Evolutionary conservation across 331 rosid species (phyloP).

Genomic region (Telfairia occidentalis): DNA sequence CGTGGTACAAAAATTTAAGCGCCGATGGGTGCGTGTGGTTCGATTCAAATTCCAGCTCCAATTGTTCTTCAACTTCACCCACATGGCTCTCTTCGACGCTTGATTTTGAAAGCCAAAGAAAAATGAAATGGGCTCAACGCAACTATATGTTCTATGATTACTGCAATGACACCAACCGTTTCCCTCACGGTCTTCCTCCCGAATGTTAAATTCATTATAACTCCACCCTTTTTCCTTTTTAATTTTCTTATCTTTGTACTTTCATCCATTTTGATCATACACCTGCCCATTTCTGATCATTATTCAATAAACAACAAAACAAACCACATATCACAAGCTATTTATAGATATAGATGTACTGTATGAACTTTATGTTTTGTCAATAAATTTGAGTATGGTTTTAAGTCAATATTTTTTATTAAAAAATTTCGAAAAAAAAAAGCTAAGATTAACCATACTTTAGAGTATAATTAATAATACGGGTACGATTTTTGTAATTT

Average conservation of each 20-base stretch:
- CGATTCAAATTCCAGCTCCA: not conserved
- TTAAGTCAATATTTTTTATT: no score
- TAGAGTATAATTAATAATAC: no score
- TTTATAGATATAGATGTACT: no score
- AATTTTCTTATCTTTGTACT: no score
- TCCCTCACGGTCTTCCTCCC: slow-evolving; percentile 22
- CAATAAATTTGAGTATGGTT: no score
- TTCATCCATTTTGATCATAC: no score
- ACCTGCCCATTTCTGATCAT: no score
- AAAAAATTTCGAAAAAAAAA: no score
- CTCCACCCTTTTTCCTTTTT: not conserved
- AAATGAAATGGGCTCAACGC: slow-evolving; percentile 26
- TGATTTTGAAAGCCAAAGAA: not conserved
- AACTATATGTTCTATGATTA: slow-evolving; percentile 26
- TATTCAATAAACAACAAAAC: not conserved
- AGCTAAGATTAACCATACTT: no score
- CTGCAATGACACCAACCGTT: slow-evolving; percentile 23
- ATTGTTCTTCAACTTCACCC: not conserved
- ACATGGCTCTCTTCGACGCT: not conserved
- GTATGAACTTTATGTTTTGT: no score
- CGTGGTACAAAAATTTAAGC: slow-evolving; percentile 35
- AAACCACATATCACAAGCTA: no score
- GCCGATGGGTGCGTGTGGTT: slow-evolving; percentile 29
- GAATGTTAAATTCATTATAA: slow-evolving; percentile 12
- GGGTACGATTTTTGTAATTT: no score